Evolutionary conservation across 2,329 filamentous ascomycete genomes (phyloP).

Genomic region (Albophoma yamanashiensis): DNA sequence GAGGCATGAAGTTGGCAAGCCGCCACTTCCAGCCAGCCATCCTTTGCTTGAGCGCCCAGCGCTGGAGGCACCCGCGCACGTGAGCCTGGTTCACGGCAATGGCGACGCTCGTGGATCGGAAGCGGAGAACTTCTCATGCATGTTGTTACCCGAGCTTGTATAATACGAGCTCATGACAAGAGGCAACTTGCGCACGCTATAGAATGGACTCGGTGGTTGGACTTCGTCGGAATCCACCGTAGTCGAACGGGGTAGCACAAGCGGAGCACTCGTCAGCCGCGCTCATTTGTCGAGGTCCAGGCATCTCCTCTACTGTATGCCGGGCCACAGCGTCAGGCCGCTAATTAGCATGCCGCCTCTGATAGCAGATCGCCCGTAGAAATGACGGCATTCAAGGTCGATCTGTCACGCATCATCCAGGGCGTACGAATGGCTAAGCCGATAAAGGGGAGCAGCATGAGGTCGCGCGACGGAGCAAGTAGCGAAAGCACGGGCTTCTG

Average conservation of each 20-base stretch:
- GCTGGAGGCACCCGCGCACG: not conserved
- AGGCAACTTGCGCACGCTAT: not conserved
- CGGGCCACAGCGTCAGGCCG: not conserved
- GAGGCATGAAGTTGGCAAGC: not conserved
- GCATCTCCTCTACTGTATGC: too few species aligned
- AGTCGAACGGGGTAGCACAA: not conserved
- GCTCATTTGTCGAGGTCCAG: not conserved
- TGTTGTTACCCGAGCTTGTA: not conserved
- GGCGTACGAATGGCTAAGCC: not conserved
- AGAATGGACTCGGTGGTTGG: not conserved
- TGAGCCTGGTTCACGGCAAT: not conserved
- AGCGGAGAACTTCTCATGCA: not conserved
- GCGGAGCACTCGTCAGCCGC: not conserved
- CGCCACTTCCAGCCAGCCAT: not conserved
- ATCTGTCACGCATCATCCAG: not conserved
- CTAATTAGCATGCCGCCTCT: too few species aligned
- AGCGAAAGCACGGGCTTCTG: not conserved
- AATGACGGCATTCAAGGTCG: not conserved
- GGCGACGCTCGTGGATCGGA: not conserved
- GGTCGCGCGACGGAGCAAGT: not conserved
- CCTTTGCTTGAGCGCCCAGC: not conserved
- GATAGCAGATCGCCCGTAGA: not conserved
- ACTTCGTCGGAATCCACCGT: not conserved
- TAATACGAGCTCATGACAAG: not conserved
- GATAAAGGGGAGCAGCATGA: not conserved